phyloP scores from a whole-genome alignment of 192 early-diverging fungal species.

The Phlyctochytrium arcticum region DNA sequence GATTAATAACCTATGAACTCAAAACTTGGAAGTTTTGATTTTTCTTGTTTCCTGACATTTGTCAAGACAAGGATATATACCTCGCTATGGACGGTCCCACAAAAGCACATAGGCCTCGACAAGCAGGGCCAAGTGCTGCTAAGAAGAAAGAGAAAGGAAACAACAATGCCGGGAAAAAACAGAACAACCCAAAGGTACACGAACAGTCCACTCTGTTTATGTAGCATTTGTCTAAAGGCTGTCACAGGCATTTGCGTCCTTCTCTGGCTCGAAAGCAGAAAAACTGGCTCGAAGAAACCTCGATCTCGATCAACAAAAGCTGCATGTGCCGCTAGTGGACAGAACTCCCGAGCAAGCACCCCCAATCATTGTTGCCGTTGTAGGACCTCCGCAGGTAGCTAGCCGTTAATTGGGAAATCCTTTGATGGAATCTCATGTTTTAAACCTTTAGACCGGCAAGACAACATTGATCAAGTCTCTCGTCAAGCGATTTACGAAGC shows the following conservation, averaged over 20 bases:
- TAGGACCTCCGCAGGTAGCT: conserved; percentile 87
- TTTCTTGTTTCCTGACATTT: no score
- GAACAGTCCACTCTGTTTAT: background rate
- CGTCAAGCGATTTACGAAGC: conserved; percentile 92
- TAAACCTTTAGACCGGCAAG: conserved; percentile 76
- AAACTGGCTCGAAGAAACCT: conserved; percentile 74
- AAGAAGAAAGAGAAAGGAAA: conserved; percentile 67
- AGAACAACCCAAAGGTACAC: conserved; percentile 82
- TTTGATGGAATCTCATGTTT: background rate
- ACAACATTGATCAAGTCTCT: conserved; percentile 96
- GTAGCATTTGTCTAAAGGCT: background rate
- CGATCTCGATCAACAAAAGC: conserved; percentile 80
- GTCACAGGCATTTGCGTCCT: conserved; percentile 42
- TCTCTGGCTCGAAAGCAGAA: conserved; percentile 60
- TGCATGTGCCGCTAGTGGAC: conserved; percentile 95
- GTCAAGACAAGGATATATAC: no score
- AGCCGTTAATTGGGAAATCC: no score
- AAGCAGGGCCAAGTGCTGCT: conserved; percentile 82
- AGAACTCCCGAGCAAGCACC: conserved; percentile 86
- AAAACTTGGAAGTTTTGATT: no score
- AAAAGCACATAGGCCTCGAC: conserved; percentile 79
- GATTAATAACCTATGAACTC: no score
- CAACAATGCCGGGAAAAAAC: conserved; percentile 73
- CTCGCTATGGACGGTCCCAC: conserved; percentile 13
- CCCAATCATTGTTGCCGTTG: conserved; percentile 91